Evolutionary conservation across 2,329 filamentous ascomycete genomes (phyloP).

Genomic region (Colletotrichum theobromicola): DNA sequence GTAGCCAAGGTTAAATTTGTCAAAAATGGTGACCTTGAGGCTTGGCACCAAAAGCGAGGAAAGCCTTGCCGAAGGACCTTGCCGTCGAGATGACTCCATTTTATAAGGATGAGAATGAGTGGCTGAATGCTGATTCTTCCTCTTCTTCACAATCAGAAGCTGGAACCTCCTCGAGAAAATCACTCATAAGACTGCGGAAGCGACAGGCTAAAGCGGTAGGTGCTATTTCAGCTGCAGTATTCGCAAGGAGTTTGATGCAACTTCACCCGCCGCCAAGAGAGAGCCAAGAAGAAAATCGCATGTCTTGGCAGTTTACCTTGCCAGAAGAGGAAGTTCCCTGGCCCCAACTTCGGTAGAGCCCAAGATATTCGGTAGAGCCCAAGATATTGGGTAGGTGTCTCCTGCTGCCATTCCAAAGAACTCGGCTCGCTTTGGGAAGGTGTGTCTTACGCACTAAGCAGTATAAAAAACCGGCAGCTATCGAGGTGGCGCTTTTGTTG

Average conservation of each 20-base stretch:
- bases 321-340: background rate
- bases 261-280: slow-evolving; percentile 4
- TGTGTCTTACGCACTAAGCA: background rate
- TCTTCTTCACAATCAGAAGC: background rate
- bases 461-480: background rate
- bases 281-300: slow-evolving; percentile 10
- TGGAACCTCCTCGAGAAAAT: background rate
- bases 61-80: background rate
- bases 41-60: background rate
- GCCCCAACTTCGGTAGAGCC: background rate
- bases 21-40: background rate
- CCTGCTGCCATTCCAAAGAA: fast-evolving
- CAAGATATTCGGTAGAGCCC: background rate
- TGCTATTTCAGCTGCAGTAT: background rate
- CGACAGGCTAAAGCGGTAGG: background rate
- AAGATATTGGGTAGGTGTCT: background rate
- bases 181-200: background rate
- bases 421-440: background rate
- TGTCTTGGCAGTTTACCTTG: background rate
- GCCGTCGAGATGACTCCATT: background rate
- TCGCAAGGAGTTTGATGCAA: background rate
- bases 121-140: background rate
- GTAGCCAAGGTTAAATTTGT: background rate
- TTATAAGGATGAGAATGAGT: background rate
- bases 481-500: background rate